Evolutionary conservation across 371 early-diverging fungal species (phyloP), one percentile per base, ranked within the genome.

Genomic region (Rhizopus delemar): DNA sequence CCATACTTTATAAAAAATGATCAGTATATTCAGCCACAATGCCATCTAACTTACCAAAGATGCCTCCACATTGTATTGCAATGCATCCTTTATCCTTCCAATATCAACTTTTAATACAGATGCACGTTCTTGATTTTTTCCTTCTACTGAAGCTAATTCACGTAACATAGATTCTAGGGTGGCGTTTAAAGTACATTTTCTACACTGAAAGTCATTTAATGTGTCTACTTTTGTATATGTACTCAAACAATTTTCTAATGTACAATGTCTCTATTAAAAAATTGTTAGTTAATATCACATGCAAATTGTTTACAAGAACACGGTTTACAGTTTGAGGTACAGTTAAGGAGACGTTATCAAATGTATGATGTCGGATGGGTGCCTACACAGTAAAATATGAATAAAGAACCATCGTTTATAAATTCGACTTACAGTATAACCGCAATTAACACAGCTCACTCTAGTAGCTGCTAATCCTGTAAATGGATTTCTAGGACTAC

Each of bases 351-450:
- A 92, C 73, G 46, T 90, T 90, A 66, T 92, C 91, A 75, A 93
- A 93, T 13, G 90, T 83, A 64, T 90, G 87, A 59, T 93, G 93
- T 29, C 92, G 83, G 51, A 93, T 84, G 6, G 91, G 88, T 53
- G 88, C 90, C 66, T 76, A 55, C 13, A 32, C 22, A 11, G 38
- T 38, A 36, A 2, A 5, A 35, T 11, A 31, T 11, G 5, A 2
- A 32, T n/a, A 5, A 8, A 9, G 22, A 13, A 28, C 39, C 13
- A 34, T 36, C n/a, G 7, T 43, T n/a, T n/a, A 22, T 22, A 22
- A 54, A n/a, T 15, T 31, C 49, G 6, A 9, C 50, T 63, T 74
- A 74, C 82, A 8, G 89, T 92, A 57, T 91, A 89, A 5, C 88
- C 90, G 59, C 93, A 93, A 46, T 86, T 84, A 59, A 84, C 75